Evolutionary conservation across 306 rosid species (phyloP).

Genomic region (Trifolium fragiferum): DNA sequence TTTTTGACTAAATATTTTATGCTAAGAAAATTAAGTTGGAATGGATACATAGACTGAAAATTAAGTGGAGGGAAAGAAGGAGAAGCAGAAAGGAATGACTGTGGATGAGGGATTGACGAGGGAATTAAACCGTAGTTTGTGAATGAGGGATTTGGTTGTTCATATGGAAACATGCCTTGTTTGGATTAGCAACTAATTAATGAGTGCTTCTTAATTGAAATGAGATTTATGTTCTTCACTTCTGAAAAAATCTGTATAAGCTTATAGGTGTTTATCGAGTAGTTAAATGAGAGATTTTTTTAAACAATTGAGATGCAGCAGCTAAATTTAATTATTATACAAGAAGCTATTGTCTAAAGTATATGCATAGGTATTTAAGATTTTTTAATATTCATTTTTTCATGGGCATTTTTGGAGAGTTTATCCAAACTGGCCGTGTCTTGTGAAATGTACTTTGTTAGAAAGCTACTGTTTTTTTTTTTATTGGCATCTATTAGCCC

Average conservation of each 20-base stretch:
- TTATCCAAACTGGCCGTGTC: background rate
- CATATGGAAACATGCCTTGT: background rate
- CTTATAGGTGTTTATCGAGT: background rate
- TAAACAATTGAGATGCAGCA: background rate
- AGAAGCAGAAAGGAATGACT: background rate
- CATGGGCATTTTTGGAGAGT: background rate
- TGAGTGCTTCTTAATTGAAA: background rate
- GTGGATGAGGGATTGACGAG: slow-evolving; percentile 13
- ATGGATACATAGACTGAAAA: background rate
- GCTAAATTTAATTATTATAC: background rate
- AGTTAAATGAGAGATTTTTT: background rate
- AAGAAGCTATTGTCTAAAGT: background rate
- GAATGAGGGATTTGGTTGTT: slow-evolving; percentile 36
- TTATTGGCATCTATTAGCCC: slow-evolving; percentile 28
- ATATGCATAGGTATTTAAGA: background rate
- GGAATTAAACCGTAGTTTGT: slow-evolving; percentile 30
- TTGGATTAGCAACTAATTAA: slow-evolving; percentile 3
- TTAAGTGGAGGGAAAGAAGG: slow-evolving; percentile 30
- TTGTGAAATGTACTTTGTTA: slow-evolving; percentile 6
- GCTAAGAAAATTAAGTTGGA: slow-evolving; percentile 7
- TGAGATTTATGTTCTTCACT: background rate
- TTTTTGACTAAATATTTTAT: background rate
- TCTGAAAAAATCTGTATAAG: background rate
- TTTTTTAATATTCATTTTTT: background rate
- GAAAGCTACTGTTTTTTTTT: background rate